Evolutionary conservation across 495 filamentous ascomycete genomes (phyloP), one percentile per base, ranked within the genome.

Genomic region (Podospora tetraspora): DNA sequence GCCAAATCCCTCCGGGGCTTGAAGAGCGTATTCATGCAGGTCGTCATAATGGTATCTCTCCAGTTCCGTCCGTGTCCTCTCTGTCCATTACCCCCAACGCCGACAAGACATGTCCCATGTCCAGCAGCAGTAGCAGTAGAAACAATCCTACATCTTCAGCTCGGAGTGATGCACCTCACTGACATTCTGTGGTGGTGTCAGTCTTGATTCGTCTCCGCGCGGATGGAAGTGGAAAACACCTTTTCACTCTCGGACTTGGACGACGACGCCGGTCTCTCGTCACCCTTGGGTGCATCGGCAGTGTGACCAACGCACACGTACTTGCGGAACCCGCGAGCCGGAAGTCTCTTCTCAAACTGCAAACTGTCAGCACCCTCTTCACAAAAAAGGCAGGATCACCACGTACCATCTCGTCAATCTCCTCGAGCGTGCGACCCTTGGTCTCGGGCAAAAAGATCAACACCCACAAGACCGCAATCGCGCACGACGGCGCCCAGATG

Each of bases 321-420:
- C 30, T 76, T 77, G 64, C 78, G 72, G 73, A 85, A 85, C 69
- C 80, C 79, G 22, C 81, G 74, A 23, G 83, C 83, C 0, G 83
- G 79, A 4, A 85, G 69, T 6, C 70, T 72, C 6, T 79, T 76
- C 66, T 83, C 83, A 73, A 85, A 85, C 80, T 79, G 62, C 62
- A 59, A 37, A 3, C 29, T 5, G 56, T 71, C 34, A 70, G 69
- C 29, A 59, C 52, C n/a, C 34, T 23, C 9, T 4, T 10, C 25
- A 25, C 3, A 19, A 59, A 69, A 2, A 32, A 9, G 9, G 3
- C 16, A 56, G 21, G 59, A 5, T 2, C 3, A n/a, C 30, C 3
- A 32, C 74, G 59, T 69, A 80, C 82, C 75, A 88, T 86, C 70
- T 83, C 81, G 66, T 87, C 84, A 21, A 87, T 81, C 64, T 83